Conservation (phyloP, 148 eudicot species). For the Fagopyrum esculentum region DNA sequence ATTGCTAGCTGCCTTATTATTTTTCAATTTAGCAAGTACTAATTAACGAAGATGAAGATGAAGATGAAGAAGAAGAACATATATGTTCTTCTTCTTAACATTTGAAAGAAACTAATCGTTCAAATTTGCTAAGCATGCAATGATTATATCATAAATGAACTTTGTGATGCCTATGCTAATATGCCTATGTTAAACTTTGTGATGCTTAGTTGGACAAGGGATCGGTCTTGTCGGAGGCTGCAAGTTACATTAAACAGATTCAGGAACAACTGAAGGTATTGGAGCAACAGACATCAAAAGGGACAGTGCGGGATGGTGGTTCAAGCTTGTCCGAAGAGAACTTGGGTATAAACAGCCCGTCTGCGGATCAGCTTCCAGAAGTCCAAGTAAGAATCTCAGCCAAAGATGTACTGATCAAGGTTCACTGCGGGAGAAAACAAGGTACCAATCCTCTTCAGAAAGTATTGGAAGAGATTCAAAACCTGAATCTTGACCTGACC, state of each 20-base stretch:
- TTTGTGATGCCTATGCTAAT: too few relatives aligned
- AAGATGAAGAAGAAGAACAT: too few relatives aligned
- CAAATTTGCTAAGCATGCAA: too few relatives aligned
- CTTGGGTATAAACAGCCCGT: not conserved
- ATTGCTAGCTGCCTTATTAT: too few relatives aligned
- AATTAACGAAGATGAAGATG: too few relatives aligned
- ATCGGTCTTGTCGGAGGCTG: conserved; percentile 30
- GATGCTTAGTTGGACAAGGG: conserved; percentile 38
- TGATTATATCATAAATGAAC: too few relatives aligned
- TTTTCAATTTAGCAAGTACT: too few relatives aligned
- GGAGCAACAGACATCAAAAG: conserved; percentile 19
- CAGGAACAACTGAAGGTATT: conserved; percentile 26
- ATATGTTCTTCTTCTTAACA: too few relatives aligned
- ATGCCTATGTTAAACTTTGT: not conserved
- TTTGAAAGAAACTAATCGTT: too few relatives aligned
- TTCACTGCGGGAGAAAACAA: conserved; percentile 25
- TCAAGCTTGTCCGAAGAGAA: conserved; percentile 1
- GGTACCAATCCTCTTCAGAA: conserved; percentile 11
- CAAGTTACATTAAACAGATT: conserved; percentile 31
- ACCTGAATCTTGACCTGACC: conserved; percentile 23
- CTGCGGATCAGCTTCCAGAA: conserved; percentile 18
- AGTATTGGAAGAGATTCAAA: conserved; percentile 30
- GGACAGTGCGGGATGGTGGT: conserved; percentile 1
- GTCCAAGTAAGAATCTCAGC: conserved; percentile 30
- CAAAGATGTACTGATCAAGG: conserved; percentile 27